phyloP scores from a whole-genome alignment of 805 yeast genomes.

The Kodamaea sagamina region DNA sequence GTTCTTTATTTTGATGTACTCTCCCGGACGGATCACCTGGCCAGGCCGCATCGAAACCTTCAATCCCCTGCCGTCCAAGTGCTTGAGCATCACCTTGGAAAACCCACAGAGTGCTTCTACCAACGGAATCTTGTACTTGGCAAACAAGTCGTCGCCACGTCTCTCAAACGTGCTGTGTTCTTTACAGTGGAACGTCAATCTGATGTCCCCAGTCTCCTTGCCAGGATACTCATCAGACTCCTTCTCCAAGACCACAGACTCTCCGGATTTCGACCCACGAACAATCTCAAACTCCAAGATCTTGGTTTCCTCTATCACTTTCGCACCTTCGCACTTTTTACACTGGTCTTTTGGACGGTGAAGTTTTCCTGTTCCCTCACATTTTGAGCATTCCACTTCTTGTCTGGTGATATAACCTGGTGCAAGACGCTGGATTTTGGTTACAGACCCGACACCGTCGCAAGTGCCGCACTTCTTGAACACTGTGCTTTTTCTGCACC shows the following conservation, averaged over 20 bases:
- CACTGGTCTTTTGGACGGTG: slow-evolving; percentile 71
- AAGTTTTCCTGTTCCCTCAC: slow-evolving; percentile 70
- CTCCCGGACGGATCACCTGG: slow-evolving; percentile 78
- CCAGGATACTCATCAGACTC: slow-evolving; percentile 82
- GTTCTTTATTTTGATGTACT: slow-evolving; percentile 57
- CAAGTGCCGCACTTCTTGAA: slow-evolving; percentile 64
- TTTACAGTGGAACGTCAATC: slow-evolving; percentile 57
- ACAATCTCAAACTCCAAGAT: slow-evolving; percentile 75
- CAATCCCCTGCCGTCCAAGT: slow-evolving; percentile 77
- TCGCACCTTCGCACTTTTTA: slow-evolving; percentile 69
- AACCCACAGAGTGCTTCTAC: slow-evolving; percentile 88
- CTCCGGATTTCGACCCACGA: slow-evolving; percentile 68
- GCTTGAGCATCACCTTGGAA: slow-evolving; percentile 60
- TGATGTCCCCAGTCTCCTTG: slow-evolving; percentile 73
- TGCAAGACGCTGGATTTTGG: slow-evolving; percentile 62
- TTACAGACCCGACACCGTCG: slow-evolving; percentile 66
- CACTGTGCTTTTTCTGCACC: slow-evolving; percentile 63
- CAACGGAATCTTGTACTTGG: slow-evolving; percentile 61
- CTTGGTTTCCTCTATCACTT: slow-evolving; percentile 63
- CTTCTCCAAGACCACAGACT: slow-evolving; percentile 57
- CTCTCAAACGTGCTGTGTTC: slow-evolving; percentile 54
- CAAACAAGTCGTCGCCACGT: slow-evolving; percentile 63
- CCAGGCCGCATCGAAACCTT: slow-evolving; percentile 70
- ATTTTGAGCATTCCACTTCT: slow-evolving; percentile 59
- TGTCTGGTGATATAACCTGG: slow-evolving; percentile 75